Evolutionary conservation across 2,329 filamentous ascomycete species (phyloP).

Genomic region (Colletotrichum eleusines): DNA sequence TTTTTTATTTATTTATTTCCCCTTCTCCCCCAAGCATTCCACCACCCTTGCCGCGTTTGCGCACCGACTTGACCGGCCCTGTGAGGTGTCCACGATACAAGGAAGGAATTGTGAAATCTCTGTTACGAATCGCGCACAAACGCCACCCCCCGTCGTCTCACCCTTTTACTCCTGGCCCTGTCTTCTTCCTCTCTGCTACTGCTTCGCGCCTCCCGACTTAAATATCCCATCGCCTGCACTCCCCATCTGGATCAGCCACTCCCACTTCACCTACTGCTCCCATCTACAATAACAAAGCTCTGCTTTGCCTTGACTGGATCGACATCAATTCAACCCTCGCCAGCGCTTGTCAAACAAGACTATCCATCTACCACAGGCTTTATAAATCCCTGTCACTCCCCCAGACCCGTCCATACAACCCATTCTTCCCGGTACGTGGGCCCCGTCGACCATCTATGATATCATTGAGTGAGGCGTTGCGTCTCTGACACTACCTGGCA

Average conservation of each 20-base stretch:
- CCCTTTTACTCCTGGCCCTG: slow-evolving; percentile 20
- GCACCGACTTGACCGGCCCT: slow-evolving; percentile 37
- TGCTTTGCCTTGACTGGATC: slow-evolving; percentile 8
- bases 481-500: slow-evolving; percentile 7
- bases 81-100: slow-evolving; percentile 35
- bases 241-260: not conserved
- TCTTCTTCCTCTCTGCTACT: not conserved
- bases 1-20: slow-evolving; percentile 11
- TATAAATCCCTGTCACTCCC: slow-evolving; percentile 15
- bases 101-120: slow-evolving; percentile 41
- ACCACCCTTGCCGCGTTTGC: slow-evolving; percentile 40
- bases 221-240: slow-evolving; percentile 38
- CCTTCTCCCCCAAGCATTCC: slow-evolving; percentile 30
- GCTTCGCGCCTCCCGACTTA: slow-evolving; percentile 24
- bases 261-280: slow-evolving; percentile 17
- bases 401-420: slow-evolving; percentile 11
- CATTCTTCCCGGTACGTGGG: slow-evolving; percentile 20
- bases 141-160: slow-evolving; percentile 21
- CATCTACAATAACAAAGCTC: slow-evolving; percentile 13
- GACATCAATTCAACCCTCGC: slow-evolving; percentile 20
- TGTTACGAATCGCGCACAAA: slow-evolving; percentile 41
- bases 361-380: slow-evolving; percentile 1
- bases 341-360: slow-evolving; percentile 17
- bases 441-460: not conserved
- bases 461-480: slow-evolving; percentile 2